Evolutionary conservation across 495 filamentous ascomycete genomes (phyloP), one percentile per base, ranked within the genome.

Genomic region (Xylaria palmicola): DNA sequence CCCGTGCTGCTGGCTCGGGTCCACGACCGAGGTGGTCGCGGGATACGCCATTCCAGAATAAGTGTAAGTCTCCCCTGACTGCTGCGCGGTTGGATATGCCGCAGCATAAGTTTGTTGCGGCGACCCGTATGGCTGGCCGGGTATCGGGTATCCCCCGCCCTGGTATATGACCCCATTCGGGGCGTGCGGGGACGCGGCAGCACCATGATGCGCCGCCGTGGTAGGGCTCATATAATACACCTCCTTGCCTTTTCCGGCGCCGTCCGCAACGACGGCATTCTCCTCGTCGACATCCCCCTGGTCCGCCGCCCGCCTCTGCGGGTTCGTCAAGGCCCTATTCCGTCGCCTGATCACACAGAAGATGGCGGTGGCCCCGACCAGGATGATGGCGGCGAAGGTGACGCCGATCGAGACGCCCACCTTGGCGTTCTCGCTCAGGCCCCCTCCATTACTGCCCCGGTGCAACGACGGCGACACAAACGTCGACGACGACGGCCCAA

Each of bases 391-490:
- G 22, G 56, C 66, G 13, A 71, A 37, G 5, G 69, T 67, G 6
- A 71, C 66, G 22, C 66, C 66, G 0, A 69, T 57, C 4, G 64
- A 61, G 22, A 71, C 56, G 12, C 66, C 64, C 0, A 59, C 60
- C 29, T 71, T 71, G 15, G 58, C 66, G 4, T 62, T 58, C n/a
- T 65, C 66, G 55, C 54, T 67, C 34, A 71, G 36, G 0, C 55
- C 58, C 1, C 45, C 60, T 1, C 30, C 27, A n/a, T 34, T 27
- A 6, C 6, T 22, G 19, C n/a, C 13, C 30, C n/a, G 36, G 22
- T 37, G 19, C 5, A 39, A 53, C 9, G 30, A 39, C 24, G 59
- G 50, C 59, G 59, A 55, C 15, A 48, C 20, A 36, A 55, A 48
- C 15, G 37, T 37, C 6, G 58, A 45, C 17, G 48, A 30, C 20